A percentile compares a stretch with the other conserved stretches of the same genome.
Evolutionary conservation across 2,329 filamentous ascomycete species (phyloP).

Genomic region (Cadophora sp.): DNA sequence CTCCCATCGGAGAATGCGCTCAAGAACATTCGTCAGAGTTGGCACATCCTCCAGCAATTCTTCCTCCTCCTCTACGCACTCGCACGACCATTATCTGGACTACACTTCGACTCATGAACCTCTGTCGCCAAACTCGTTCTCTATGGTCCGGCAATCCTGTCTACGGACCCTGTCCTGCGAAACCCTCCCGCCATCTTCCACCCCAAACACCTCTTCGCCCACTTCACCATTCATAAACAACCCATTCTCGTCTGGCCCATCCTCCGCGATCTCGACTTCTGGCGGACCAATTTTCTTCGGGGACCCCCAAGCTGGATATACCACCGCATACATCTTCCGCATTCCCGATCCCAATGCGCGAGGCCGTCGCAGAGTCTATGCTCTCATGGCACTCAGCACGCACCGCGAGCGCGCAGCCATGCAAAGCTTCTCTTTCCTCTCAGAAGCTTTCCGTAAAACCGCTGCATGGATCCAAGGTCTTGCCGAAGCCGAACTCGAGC

Average conservation of each 20-base stretch:
- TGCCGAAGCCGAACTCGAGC: conserved; percentile 68
- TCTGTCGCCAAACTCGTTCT: conserved; percentile 65
- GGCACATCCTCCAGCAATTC: conserved; percentile 40
- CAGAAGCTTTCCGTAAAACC: conserved; percentile 67
- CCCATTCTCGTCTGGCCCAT: conserved; percentile 46
- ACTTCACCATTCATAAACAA: conserved; percentile 51
- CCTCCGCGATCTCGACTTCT: conserved; percentile 54
- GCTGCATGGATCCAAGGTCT: conserved; percentile 70
- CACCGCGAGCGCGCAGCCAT: conserved; percentile 70
- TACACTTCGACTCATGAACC: conserved; percentile 74
- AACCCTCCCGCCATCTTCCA: conserved; percentile 61
- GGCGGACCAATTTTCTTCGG: conserved; percentile 74
- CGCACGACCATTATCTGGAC: conserved; percentile 70
- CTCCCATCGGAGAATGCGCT: conserved; percentile 29
- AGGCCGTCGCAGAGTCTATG: conserved; percentile 73
- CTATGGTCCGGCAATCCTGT: conserved; percentile 70
- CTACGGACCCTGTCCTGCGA: conserved; percentile 71
- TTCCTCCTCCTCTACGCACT: conserved; percentile 52
- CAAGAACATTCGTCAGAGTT: conserved; percentile 29
- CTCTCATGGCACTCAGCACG: conserved; percentile 69
- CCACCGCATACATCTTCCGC: conserved; percentile 73
- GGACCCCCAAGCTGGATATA: conserved; percentile 69
- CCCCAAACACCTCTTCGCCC: conserved; percentile 47
- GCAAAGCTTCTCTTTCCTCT: conserved; percentile 69
- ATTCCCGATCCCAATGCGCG: conserved; percentile 72